Conservation (phyloP, 345 rosid genomes). For the rapeseed (Brassica napus) region Da-Ae NC_063451.1:42954001-42954500, state of each 20-base stretch:
- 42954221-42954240: conserved; percentile 94
- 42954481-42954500: conserved; percentile 47
- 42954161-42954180: conserved; percentile 88
- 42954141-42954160: conserved; percentile 70
- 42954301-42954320: conserved; percentile 77
- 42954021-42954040: conserved; percentile 93
- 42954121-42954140: conserved; percentile 74
- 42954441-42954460: conserved; percentile 54
- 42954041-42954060: conserved; percentile 93
- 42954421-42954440: conserved; percentile 60
- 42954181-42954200: conserved; percentile 94
- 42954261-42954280: conserved; percentile 88
- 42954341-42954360: conserved; percentile 96
- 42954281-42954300: conserved; percentile 95
- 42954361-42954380: conserved; percentile 91
- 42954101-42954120: conserved; percentile 63
- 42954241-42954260: conserved; percentile 87
- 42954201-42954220: conserved; percentile 96
- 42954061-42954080: conserved; percentile 72
- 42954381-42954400: conserved; percentile 85
- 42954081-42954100: conserved; percentile 70
- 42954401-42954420: conserved; percentile 57
- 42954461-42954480: conserved; percentile 40
- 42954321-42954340: conserved; percentile 83
- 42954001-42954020: conserved; percentile 86